phyloP scores from a whole-genome alignment of 2,329 filamentous ascomycete genomes.

The Elsinoe australis region DNA sequence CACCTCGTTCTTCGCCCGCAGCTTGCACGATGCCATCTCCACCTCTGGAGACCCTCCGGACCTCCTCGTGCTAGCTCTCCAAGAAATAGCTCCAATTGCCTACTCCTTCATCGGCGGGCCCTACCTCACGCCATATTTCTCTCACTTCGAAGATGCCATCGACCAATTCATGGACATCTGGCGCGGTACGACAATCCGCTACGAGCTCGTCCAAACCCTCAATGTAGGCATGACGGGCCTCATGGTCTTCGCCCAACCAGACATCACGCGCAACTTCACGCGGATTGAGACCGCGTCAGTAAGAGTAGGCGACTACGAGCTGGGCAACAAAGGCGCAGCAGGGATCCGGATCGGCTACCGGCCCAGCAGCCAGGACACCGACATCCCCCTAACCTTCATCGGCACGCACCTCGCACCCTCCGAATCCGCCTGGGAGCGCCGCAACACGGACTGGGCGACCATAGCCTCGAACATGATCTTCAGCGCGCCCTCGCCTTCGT shows the following conservation, averaged over 20 bases:
- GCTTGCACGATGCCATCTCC: slow-evolving; percentile 43
- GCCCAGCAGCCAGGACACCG: slow-evolving; percentile 37
- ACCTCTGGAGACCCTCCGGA: slow-evolving; percentile 52
- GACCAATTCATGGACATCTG: slow-evolving; percentile 37
- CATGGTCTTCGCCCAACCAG: slow-evolving; percentile 69
- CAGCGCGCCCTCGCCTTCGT: slow-evolving; percentile 18
- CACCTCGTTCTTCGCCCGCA: slow-evolving; percentile 58
- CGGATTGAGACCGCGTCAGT: slow-evolving; percentile 70
- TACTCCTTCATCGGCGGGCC: slow-evolving; percentile 80
- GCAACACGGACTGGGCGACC: slow-evolving; percentile 82
- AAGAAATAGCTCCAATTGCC: slow-evolving; percentile 81
- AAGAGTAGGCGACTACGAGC: slow-evolving; percentile 75
- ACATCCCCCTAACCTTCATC: slow-evolving; percentile 70
- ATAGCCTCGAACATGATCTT: slow-evolving; percentile 79
- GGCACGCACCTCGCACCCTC: slow-evolving; percentile 82
- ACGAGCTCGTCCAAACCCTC: slow-evolving; percentile 61
- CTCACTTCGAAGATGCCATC: slow-evolving; percentile 62
- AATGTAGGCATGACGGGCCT: slow-evolving; percentile 87
- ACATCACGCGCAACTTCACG: slow-evolving; percentile 49
- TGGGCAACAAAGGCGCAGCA: slow-evolving; percentile 94
- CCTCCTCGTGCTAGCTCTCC: slow-evolving; percentile 61
- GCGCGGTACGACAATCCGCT: slow-evolving; percentile 44
- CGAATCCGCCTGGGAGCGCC: slow-evolving; percentile 65
- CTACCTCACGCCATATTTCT: slow-evolving; percentile 67
- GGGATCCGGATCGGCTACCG: slow-evolving; percentile 63